Percentiles rank a stretch among this genome's conserved stretches.
phyloP scores from a whole-genome alignment of 164 flowering plant genomes.

The Sedum album region DNA sequence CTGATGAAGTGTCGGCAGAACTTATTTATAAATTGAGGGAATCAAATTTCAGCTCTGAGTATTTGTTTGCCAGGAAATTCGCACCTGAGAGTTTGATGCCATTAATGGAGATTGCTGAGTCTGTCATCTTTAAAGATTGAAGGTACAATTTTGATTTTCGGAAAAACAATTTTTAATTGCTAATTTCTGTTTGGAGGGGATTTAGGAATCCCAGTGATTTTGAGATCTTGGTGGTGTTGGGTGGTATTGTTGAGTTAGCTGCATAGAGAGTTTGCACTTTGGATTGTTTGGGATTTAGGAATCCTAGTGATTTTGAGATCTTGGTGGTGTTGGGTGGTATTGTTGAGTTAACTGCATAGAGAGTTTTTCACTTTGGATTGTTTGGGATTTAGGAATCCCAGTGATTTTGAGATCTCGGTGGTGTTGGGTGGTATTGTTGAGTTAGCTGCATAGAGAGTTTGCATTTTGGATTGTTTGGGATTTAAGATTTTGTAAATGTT shows the following conservation, averaged over 20 bases:
- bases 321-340: background rate
- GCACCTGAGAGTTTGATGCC: constrained; percentile 63
- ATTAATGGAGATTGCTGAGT: constrained; percentile 47
- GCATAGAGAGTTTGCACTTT: background rate
- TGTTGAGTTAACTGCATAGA: background rate
- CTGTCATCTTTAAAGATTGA: constrained; percentile 36
- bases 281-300: constrained; percentile 1
- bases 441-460: background rate
- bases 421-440: background rate
- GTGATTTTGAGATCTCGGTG: background rate
- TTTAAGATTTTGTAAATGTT: background rate
- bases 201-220: background rate
- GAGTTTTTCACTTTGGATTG: background rate
- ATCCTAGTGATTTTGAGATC: background rate
- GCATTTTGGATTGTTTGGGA: background rate
- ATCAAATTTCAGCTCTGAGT: constrained; percentile 51
- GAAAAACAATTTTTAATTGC: background rate
- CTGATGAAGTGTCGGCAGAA: constrained; percentile 43
- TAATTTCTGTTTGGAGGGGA: background rate
- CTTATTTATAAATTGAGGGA: constrained; percentile 44
- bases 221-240: background rate
- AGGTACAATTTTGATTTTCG: background rate
- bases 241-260: background rate
- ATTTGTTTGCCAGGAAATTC: constrained; percentile 77
- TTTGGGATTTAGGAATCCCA: background rate